Percentiles rank a stretch among this genome's conserved stretches.
Evolutionary conservation across 495 filamentous ascomycete genomes (phyloP).

Genomic region (Aspergillus kassunensis): DNA sequence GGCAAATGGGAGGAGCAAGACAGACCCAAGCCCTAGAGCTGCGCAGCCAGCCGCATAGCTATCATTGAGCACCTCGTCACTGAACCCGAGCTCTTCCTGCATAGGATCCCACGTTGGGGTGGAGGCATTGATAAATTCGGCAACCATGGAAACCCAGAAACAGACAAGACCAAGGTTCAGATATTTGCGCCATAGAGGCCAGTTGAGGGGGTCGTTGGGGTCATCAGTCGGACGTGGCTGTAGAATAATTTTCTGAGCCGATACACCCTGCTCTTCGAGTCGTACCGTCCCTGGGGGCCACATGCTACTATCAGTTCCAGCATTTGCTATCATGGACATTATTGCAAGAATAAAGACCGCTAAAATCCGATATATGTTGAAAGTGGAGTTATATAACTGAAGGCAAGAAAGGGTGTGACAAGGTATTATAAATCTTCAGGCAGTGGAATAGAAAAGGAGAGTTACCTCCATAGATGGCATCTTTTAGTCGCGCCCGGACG

Average conservation of each 20-base stretch:
- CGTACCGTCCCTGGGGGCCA: neutral
- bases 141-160: neutral
- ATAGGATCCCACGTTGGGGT: slow-evolving; percentile 40
- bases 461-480: neutral
- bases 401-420: no score
- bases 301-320: neutral
- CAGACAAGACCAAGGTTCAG: slow-evolving; percentile 1
- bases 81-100: slow-evolving; percentile 34
- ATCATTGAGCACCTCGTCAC: slow-evolving; percentile 32
- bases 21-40: slow-evolving; percentile 35
- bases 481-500: neutral
- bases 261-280: neutral
- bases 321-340: neutral
- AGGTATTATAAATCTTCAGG: neutral
- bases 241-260: neutral
- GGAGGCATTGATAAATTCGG: slow-evolving; percentile 23
- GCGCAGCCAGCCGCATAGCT: slow-evolving; percentile 34
- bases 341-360: no score
- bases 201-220: slow-evolving; percentile 3
- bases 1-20: slow-evolving; percentile 43
- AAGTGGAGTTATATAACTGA: no score
- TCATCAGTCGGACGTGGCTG: neutral
- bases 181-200: neutral
- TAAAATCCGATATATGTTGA: no score
- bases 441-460: no score